A percentile compares a stretch with the other conserved stretches of the same genome.
Evolutionary conservation across 2,329 filamentous ascomycete species (phyloP).

Genomic region (Fusarium sp.): DNA sequence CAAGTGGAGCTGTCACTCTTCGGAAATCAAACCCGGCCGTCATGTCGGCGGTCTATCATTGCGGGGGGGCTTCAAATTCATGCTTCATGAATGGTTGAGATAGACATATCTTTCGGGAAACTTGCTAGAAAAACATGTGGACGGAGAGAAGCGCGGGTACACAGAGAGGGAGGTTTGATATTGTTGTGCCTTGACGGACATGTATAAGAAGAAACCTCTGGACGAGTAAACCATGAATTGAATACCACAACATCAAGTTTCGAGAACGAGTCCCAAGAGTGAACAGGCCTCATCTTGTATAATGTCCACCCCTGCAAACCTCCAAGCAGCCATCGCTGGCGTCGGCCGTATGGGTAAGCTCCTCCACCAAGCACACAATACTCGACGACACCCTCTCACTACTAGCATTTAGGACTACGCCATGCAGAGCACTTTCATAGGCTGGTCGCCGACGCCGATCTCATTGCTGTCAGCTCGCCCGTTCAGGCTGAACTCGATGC

Average conservation of each 20-base stretch:
- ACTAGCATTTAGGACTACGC: not conserved
- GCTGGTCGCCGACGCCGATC: not conserved
- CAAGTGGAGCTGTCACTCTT: not conserved
- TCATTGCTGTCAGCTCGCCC: not conserved
- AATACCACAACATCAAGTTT: not conserved
- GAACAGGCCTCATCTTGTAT: not conserved
- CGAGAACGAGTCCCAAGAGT: not conserved
- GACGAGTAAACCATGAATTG: not conserved
- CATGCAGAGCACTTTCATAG: constrained; percentile 2
- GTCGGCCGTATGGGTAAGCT: constrained; percentile 4
- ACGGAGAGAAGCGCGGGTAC: not conserved
- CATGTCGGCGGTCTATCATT: not conserved
- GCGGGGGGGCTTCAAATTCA: not conserved
- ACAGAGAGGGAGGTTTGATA: not conserved
- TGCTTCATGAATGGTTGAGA: not conserved
- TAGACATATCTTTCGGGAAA: not conserved
- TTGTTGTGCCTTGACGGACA: not conserved
- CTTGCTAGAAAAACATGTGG: not conserved
- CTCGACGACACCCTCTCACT: not conserved
- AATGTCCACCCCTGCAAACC: not conserved
- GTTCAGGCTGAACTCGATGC: not conserved
- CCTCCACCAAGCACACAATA: not conserved
- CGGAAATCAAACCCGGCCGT: not conserved
- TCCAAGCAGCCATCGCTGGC: not conserved
- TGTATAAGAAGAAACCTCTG: not conserved